Conservation (phyloP, 306 rosid species). For the Abrus pulchellus region DNA sequence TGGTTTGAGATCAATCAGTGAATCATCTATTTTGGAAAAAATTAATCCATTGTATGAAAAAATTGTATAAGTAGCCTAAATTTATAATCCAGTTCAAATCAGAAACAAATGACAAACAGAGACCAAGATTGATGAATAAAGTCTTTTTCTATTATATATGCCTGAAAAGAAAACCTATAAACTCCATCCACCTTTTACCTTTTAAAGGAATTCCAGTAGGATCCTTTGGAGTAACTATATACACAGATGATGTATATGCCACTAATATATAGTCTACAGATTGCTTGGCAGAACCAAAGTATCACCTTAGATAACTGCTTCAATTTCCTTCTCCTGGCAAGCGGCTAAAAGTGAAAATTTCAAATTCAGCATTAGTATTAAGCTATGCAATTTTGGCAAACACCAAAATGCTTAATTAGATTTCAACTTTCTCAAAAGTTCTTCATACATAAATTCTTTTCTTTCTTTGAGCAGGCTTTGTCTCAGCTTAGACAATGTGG, state of each 20-base stretch:
- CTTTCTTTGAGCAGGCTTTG: constrained; percentile 60
- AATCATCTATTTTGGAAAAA: constrained; percentile 32
- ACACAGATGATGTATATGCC: constrained; percentile 15
- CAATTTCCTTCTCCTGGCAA: constrained; percentile 7
- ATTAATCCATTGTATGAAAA: neutral
- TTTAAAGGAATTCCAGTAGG: constrained; percentile 8
- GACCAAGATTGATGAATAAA: neutral
- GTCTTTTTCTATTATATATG: neutral
- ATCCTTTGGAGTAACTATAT: constrained; percentile 26
- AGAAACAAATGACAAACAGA: constrained; percentile 18
- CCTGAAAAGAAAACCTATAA: constrained; percentile 11
- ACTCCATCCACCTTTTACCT: constrained; percentile 2
- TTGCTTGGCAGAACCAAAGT: constrained; percentile 5
- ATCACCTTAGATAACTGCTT: constrained; percentile 25
- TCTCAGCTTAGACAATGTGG: constrained; percentile 67
- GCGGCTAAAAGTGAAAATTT: neutral
- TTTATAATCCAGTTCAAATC: constrained; percentile 14
- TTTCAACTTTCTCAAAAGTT: constrained; percentile 67
- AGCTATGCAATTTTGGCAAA: constrained; percentile 22
- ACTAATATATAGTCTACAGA: constrained; percentile 2
- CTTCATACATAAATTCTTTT: constrained; percentile 59
- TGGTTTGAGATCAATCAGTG: constrained; percentile 3
- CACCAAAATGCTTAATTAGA: constrained; percentile 36
- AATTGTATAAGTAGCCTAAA: neutral
- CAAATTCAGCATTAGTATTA: neutral